A percentile compares a stretch with the other conserved stretches of the same genome.
Evolutionary conservation across 1,284 basidiomycete genomes (phyloP).

Genomic region (Chalciporus sp.): DNA sequence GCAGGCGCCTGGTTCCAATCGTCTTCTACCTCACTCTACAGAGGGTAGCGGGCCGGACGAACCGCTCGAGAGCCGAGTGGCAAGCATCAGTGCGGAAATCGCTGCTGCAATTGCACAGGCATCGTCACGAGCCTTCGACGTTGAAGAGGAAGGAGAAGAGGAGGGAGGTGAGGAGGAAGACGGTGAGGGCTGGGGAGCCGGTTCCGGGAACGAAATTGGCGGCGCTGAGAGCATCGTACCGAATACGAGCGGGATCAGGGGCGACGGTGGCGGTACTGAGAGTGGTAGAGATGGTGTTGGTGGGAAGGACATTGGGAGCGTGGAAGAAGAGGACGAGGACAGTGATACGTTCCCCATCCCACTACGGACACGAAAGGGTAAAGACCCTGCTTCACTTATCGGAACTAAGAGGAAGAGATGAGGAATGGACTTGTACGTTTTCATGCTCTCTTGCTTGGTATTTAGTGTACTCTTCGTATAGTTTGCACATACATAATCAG

Average conservation of each 20-base stretch:
- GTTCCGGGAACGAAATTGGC: constrained; percentile 51
- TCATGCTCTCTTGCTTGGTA: not conserved
- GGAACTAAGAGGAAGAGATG: constrained; percentile 66
- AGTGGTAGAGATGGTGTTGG: constrained; percentile 7
- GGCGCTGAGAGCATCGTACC: constrained; percentile 50
- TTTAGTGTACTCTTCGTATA: constrained; percentile 16
- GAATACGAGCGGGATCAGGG: constrained; percentile 62
- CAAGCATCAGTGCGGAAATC: constrained; percentile 72
- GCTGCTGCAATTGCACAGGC: constrained; percentile 73
- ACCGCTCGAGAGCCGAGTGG: constrained; percentile 60
- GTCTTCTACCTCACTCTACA: constrained; percentile 27
- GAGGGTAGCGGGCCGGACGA: constrained; percentile 38
- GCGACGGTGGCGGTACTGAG: constrained; percentile 33
- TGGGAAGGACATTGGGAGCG: constrained; percentile 16
- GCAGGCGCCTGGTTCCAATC: constrained; percentile 43
- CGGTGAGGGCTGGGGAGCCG: constrained; percentile 44
- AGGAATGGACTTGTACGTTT: constrained; percentile 18
- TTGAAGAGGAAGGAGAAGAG: constrained; percentile 50
- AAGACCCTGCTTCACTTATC: constrained; percentile 46
- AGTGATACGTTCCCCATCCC: constrained; percentile 68
- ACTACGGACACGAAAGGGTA: constrained; percentile 60
- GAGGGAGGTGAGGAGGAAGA: constrained; percentile 43
- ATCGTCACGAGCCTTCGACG: constrained; percentile 52
- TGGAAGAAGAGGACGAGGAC: constrained; percentile 53
- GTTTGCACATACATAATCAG: constrained; percentile 10